Evolutionary conservation across 2,329 filamentous ascomycete species (phyloP).

Genomic region (Arthrobotrys musiformis): DNA sequence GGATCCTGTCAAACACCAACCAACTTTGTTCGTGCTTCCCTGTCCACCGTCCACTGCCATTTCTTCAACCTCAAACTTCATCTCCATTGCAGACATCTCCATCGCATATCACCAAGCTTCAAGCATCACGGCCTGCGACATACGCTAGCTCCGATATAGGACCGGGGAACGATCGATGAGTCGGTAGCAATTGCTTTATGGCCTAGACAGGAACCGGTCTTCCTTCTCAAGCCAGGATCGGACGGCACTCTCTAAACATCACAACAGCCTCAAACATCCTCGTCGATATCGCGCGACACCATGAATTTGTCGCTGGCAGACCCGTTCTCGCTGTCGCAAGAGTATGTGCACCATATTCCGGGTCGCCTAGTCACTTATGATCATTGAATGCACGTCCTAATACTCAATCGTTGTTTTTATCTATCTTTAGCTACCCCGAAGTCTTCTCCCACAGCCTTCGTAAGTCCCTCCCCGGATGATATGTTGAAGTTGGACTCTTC

Average conservation of each 20-base stretch:
- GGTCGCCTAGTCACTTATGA: not conserved
- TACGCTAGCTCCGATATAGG: not conserved
- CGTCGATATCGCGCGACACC: slow-evolving; percentile 3
- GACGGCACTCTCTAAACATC: not conserved
- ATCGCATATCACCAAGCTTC: not conserved
- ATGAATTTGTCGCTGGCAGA: slow-evolving; percentile 78
- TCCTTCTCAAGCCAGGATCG: slow-evolving; percentile 24
- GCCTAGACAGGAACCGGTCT: slow-evolving; percentile 37
- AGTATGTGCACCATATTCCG: slow-evolving; percentile 40
- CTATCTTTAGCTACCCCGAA: slow-evolving; percentile 57
- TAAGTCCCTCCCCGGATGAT: slow-evolving; percentile 22
- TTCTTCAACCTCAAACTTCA: not conserved
- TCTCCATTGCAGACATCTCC: not conserved
- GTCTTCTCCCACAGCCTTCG: slow-evolving; percentile 54
- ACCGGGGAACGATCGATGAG: slow-evolving; percentile 10
- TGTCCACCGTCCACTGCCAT: too few species aligned
- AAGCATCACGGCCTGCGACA: not conserved
- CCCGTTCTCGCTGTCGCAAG: slow-evolving; percentile 75
- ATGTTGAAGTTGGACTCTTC: not conserved
- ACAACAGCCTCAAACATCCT: not conserved
- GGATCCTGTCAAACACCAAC: slow-evolving; percentile 52
- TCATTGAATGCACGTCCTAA: slow-evolving; percentile 1
- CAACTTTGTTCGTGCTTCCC: too few species aligned
- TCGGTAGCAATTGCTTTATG: slow-evolving; percentile 33
- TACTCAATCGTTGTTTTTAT: not conserved